Evolutionary conservation across 1,284 basidiomycete genomes (phyloP).

Genomic region (Omphalotus olearius): DNA sequence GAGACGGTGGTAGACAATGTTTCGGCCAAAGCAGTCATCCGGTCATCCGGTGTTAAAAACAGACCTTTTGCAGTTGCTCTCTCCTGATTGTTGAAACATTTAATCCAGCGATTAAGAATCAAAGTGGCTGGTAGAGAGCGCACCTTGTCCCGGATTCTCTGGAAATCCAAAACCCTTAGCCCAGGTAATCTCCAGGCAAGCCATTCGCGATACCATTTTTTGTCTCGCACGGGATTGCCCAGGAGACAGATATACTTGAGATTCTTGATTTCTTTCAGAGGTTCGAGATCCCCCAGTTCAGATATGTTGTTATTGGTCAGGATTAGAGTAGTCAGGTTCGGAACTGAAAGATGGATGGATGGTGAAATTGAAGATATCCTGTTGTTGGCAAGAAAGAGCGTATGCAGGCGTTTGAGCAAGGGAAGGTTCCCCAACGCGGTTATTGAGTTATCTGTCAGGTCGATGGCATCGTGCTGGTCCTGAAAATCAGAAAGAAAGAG

Average conservation of each 20-base stretch:
- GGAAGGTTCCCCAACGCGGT: conserved; percentile 84
- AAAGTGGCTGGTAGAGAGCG: conserved; percentile 32
- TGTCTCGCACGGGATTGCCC: conserved; percentile 90
- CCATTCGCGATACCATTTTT: conserved; percentile 97
- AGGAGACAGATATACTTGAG: conserved; percentile 82
- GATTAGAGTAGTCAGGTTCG: conserved; percentile 77
- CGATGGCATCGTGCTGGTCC: conserved; percentile 93
- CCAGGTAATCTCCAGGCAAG: conserved; percentile 78
- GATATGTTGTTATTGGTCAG: conserved; percentile 76
- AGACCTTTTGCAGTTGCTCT: conserved; percentile 69
- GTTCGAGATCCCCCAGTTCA: conserved; percentile 81
- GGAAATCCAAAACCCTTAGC: conserved; percentile 94
- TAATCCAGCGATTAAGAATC: neutral
- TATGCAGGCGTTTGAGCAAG: conserved; percentile 73
- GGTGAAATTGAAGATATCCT: conserved; percentile 80
- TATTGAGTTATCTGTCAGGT: conserved; percentile 96
- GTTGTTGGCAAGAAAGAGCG: conserved; percentile 86
- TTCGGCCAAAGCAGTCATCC: conserved; percentile 80
- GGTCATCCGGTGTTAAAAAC: conserved; percentile 72
- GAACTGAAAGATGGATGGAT: conserved; percentile 78
- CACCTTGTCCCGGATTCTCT: conserved; percentile 94
- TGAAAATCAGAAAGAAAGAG: conserved; percentile 26
- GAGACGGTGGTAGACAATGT: conserved; percentile 74
- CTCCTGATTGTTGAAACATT: conserved; percentile 49
- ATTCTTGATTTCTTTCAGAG: conserved; percentile 73